A percentile compares a stretch with the other conserved stretches of the same genome.
Conservation (phyloP, 1,284 basidiomycete species). For the Austroboletus novae-zelandiae region DNA sequence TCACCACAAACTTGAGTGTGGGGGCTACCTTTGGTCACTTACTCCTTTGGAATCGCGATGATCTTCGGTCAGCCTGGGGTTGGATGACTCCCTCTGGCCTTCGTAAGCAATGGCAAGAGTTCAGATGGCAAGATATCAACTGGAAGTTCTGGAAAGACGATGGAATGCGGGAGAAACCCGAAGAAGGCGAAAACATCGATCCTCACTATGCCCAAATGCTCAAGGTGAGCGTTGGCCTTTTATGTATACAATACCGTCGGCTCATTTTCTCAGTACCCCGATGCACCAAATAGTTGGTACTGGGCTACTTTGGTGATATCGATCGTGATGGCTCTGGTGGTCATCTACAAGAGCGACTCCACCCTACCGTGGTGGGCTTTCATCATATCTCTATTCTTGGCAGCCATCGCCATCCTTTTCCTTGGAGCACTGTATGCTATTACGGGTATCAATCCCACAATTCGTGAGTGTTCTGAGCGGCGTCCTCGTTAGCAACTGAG, state of each 20-base stretch:
- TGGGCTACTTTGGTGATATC: slow-evolving; percentile 37
- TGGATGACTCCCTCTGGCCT: slow-evolving; percentile 37
- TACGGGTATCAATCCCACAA: slow-evolving; percentile 48
- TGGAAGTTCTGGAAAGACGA: slow-evolving; percentile 47
- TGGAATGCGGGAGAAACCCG: slow-evolving; percentile 33
- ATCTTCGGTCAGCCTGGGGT: slow-evolving; percentile 42
- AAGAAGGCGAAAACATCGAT: slow-evolving; percentile 37
- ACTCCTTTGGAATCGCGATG: slow-evolving; percentile 49
- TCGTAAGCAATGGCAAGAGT: slow-evolving; percentile 24
- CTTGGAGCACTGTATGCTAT: slow-evolving; percentile 50
- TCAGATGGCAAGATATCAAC: slow-evolving; percentile 31
- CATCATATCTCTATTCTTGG: slow-evolving; percentile 38
- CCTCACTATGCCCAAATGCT: slow-evolving; percentile 57
- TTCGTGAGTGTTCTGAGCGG: slow-evolving; percentile 35
- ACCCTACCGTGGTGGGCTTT: slow-evolving; percentile 51
- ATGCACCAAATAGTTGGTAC: slow-evolving; percentile 50
- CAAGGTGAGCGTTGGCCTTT: slow-evolving; percentile 32
- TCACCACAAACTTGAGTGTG: slow-evolving; percentile 33
- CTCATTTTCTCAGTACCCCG: slow-evolving; percentile 38
- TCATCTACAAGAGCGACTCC: slow-evolving; percentile 48
- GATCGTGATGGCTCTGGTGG: slow-evolving; percentile 40
- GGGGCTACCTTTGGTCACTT: slow-evolving; percentile 52
- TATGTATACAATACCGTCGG: neutral
- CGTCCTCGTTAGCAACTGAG: neutral
- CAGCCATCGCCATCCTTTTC: slow-evolving; percentile 44